Conservation (phyloP, 2,329 filamentous ascomycete genomes). For the Penicillium sp. region DNA sequence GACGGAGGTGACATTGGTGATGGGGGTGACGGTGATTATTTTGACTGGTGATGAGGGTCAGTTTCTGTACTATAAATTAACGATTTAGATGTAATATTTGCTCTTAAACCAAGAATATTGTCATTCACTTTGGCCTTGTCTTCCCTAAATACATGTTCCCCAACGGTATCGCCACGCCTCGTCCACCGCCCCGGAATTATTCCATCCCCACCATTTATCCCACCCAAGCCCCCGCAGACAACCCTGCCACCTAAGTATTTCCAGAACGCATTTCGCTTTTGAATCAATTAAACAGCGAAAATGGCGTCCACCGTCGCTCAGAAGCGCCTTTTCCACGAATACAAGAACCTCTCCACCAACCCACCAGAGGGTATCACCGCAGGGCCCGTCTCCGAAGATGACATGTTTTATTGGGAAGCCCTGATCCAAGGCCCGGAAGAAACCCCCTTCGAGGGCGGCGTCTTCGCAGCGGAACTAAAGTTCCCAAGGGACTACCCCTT, state of each 20-base stretch:
- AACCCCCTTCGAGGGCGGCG: conserved; percentile 89
- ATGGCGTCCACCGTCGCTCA: conserved; percentile 50
- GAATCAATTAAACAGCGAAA: background rate
- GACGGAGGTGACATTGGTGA: conserved; percentile 4
- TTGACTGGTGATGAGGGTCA: conserved; percentile 21
- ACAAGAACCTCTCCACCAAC: conserved; percentile 84
- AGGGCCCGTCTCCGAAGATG: conserved; percentile 84
- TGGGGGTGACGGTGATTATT: conserved; percentile 21
- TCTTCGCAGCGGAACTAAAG: conserved; percentile 88
- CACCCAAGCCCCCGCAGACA: background rate
- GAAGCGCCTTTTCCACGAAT: conserved; percentile 87
- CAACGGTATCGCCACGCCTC: background rate
- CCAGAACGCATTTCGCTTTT: background rate
- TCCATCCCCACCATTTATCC: conserved; percentile 1
- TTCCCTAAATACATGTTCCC: background rate
- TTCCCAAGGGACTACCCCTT: conserved; percentile 97
- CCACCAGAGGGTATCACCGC: conserved; percentile 96
- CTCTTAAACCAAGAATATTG: background rate
- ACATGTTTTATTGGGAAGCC: conserved; percentile 93
- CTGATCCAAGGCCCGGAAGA: conserved; percentile 90
- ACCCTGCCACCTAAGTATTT: background rate
- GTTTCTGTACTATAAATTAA: conserved; percentile 1
- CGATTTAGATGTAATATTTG: background rate
- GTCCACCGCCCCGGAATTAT: conserved; percentile 11
- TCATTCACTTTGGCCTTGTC: background rate